Evolutionary conservation across 78 protist genomes (phyloP).

Genomic region (Reticulomyxa filosa): DNA sequence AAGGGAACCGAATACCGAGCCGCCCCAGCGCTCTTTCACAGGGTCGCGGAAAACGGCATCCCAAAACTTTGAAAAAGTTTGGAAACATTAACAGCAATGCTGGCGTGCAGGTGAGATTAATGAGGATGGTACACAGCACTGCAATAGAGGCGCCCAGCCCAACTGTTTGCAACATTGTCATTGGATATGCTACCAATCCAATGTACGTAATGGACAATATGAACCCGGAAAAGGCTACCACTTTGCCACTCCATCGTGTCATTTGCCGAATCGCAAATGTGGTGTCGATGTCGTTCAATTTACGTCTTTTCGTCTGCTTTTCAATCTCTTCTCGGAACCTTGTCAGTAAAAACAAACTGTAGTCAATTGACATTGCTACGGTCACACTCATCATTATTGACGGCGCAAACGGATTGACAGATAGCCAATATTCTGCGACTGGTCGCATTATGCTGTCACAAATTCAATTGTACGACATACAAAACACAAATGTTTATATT

Average conservation of each 20-base stretch:
- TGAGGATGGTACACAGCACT: constrained; percentile 10
- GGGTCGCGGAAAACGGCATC: no score
- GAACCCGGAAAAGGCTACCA: constrained; percentile 23
- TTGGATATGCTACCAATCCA: constrained; percentile 22
- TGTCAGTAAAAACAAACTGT: constrained; percentile 39
- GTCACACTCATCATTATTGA: constrained; percentile 30
- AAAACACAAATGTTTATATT: no score
- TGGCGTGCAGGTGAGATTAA: constrained; percentile 24
- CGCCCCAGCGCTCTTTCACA: no score
- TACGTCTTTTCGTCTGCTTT: no score
- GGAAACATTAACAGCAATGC: constrained; percentile 22
- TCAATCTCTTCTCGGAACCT: constrained; percentile 36
- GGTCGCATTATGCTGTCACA: no score
- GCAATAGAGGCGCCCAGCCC: constrained; percentile 27
- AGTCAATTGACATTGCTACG: constrained; percentile 46
- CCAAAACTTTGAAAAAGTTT: constrained; percentile 31
- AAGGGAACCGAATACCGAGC: no score
- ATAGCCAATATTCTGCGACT: no score
- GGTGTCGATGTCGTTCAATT: neutral
- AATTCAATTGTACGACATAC: no score
- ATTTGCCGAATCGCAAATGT: neutral
- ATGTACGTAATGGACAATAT: constrained; percentile 19
- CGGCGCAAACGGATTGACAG: no score
- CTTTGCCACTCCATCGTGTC: constrained; percentile 18
- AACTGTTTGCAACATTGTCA: constrained; percentile 8